Evolutionary conservation across 305 asterid species (phyloP), one percentile per base, ranked within the genome.

Genomic region (Solanum hybrid): DNA sequence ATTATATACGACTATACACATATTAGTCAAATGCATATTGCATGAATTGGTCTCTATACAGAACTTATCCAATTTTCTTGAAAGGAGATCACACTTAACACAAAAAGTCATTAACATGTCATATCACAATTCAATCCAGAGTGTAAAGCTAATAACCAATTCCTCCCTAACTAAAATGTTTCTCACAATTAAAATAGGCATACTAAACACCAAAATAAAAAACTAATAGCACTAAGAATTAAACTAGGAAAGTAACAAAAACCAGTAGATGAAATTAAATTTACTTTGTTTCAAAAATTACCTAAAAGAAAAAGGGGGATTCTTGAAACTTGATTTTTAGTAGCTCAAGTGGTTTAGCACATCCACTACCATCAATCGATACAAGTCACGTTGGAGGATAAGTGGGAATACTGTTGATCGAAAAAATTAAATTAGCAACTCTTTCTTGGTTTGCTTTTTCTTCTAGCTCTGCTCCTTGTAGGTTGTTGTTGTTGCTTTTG

Each of bases 371-470:
- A 12, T 28, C 35, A 2, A 73, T 29, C 34, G 5, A 28, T 73
- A 12, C 4, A 73, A 73, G 28, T 64, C 28, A 64, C 5, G 6
- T 28, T 12, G 5, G 10, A 26, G 35, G 20, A 73, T 26, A 28
- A 12, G 10, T 64, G 74, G 3, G 3, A 64, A 64, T 64, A 64
- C 1, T n/a, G 29, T 67, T n/a, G 74, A 67, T 67, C 7, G 3
- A 14, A 18, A 18, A 18, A 8, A 31, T 16, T 16, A 33, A 28
- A 14, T 74, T 91, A 95, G 92, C 93, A 90, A 93, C 96, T 92
- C 92, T 94, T 95, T 81, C 88, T 95, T 88, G 98, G 98, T 92
- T 94, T 94, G 91, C 95, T 93, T 92, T 93, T 94, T 89, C 94
- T 92, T 92, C 92, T 94, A 33, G 94, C 96, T 84, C 94, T 92